Evolutionary conservation across 495 filamentous ascomycete species (phyloP), one percentile per base, ranked within the genome.

Genomic region (Aspergillus egyptiacus): DNA sequence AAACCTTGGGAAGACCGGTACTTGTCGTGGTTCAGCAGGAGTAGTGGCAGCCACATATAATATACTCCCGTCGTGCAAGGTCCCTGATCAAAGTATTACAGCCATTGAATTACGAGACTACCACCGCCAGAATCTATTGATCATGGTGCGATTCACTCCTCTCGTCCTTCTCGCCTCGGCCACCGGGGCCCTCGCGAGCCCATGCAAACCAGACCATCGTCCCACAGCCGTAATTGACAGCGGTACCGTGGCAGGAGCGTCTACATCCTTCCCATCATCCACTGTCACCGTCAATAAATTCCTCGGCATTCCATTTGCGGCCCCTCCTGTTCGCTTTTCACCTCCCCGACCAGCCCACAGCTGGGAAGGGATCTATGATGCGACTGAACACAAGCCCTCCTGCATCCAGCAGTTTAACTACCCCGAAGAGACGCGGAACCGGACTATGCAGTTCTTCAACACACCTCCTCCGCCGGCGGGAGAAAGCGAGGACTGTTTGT

Each of bases 401-500:
- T 74, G 70, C 50, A 67, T 72, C 15, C 70, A 74, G 49, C 58
- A 69, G 46, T 64, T 69, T 38, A 57, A 51, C 43, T 15, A 42
- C 20, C 24, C 36, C 28, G 38, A 43, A 9, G 13, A 27, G n/a
- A 15, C 24, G 27, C 23, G 39, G 3, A 51, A 41, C 30, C 11
- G 34, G 5, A 18, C 19, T 22, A 50, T 55, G 13, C 14, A 5
- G n/a, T 31, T 44, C 41, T 44, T 44, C 25, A 44, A 44, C 27
- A 44, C 24, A n/a, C 41, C 41, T 17, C 41, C 41, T 11, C 41
- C 41, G 5, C 41, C 41, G 14, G 41, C 25, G 11, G 41, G 41
- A 7, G 41, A 41, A 31, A 69, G 62, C 39, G 73, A 78, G 47
- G 74, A 76, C 46, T 78, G 72, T 48, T 60, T 77, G 6, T 73